Evolutionary conservation across 805 yeast species (phyloP), one percentile per base, ranked within the genome.

Genomic region (Zygoascus ofunaensis): DNA sequence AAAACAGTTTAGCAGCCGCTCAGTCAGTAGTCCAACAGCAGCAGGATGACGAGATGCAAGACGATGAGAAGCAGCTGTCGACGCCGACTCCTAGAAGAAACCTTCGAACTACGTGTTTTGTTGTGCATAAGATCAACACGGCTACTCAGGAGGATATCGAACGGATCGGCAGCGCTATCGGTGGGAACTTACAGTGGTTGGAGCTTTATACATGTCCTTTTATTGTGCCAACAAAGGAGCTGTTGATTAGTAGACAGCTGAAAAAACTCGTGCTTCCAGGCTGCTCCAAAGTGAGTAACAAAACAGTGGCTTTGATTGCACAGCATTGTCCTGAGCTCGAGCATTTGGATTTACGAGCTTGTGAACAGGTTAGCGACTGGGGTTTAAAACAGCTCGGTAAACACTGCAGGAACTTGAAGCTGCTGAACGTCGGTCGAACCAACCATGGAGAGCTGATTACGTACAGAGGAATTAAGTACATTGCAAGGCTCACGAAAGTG

Each of bases 161-260:
- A 20, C 39, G 54, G n/a, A 55, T 80, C 5, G 63, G 74, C 2
- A 43, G 53, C 4, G 49, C 71, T 4, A 59, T 73, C 24, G 76
- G 79, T 33, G 66, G 72, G 2, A 64, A 70, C 36, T 59, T 87
- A 37, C 69, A 71, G 51, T 77, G 83, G 82, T 65, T 87, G 24
- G 95, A 87, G 59, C 70, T 87, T 54, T 86, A 82, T 63, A 82
- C 89, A 56, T 87, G 95, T 57, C 90, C 95, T 4, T 71, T 70
- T 37, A 57, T 84, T 24, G 55, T 72, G 5, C 95, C 95, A 3
- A 65, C 78, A 0, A 49, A 64, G 5, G 47, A 59, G 2, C 66
- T 80, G 57, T 64, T 79, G 37, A 49, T 66, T 2, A 70, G 72
- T 3, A 54, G 66, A 4, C 54, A 56, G 14, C 57, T 80, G 39